phyloP scores from a whole-genome alignment of 2,329 filamentous ascomycete genomes.

The Calcarisporium arbuscula region DNA sequence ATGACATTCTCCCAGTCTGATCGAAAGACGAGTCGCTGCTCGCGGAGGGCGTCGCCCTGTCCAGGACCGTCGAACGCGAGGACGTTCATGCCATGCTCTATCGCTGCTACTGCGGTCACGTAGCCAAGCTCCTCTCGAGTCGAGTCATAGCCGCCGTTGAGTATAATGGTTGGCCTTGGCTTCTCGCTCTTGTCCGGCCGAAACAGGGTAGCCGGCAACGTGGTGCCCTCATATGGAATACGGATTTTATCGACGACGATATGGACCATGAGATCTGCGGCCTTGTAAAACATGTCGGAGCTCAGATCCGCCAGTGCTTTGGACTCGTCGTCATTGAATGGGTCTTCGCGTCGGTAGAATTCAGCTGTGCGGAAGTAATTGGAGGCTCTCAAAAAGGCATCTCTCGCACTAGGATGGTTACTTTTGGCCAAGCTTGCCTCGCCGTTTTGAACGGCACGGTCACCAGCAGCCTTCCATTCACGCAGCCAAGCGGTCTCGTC shows the following conservation, averaged over 20 bases:
- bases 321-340: conserved; percentile 14
- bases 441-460: too few species aligned
- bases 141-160: conserved; percentile 27
- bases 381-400: conserved; percentile 32
- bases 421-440: too few species aligned
- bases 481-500: too few species aligned
- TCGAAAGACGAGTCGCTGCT: conserved; percentile 36
- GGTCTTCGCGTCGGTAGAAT: conserved; percentile 21
- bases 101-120: conserved; percentile 18
- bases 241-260: too few species aligned
- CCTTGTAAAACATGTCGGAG: conserved; percentile 14
- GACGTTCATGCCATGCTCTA: conserved; percentile 34
- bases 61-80: conserved; percentile 42
- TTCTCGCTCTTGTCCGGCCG: conserved; percentile 19
- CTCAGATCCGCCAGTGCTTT: conserved; percentile 23
- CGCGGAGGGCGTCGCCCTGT: conserved; percentile 32
- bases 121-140: conserved; percentile 33
- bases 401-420: too few species aligned
- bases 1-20: conserved; percentile 35
- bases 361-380: conserved; percentile 33
- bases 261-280: too few species aligned
- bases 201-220: conserved; percentile 30
- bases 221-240: conserved; percentile 30
- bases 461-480: too few species aligned
- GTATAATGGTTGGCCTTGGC: conserved; percentile 29